A percentile compares a stretch with the other conserved stretches of the same genome.
Conservation (phyloP, 306 rosid genomes). For the Betula pendula region DNA sequence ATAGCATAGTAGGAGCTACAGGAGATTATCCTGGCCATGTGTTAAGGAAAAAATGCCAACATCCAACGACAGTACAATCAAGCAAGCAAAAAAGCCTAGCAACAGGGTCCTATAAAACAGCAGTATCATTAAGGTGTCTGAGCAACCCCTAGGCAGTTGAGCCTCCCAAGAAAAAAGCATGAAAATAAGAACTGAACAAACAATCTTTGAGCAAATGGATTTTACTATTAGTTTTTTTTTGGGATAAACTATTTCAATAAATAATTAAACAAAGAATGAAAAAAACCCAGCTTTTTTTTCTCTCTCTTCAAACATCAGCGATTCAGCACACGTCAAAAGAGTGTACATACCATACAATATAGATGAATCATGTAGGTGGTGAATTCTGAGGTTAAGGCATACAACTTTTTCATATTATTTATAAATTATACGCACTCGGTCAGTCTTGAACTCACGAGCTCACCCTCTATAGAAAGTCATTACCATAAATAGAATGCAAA, state of each 20-base stretch:
- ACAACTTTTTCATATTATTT: neutral
- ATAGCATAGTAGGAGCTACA: neutral
- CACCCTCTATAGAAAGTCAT: neutral
- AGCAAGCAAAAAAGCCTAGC: neutral
- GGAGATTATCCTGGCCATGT: neutral
- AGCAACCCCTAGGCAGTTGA: neutral
- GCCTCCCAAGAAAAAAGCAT: neutral
- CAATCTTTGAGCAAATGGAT: neutral
- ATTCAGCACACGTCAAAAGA: neutral
- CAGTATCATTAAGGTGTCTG: neutral
- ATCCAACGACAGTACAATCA: neutral
- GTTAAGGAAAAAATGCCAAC: neutral
- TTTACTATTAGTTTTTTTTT: neutral
- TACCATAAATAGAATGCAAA: slow-evolving; percentile 7
- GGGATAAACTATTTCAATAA: neutral
- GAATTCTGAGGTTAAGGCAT: neutral
- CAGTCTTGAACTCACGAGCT: neutral
- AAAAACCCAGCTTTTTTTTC: neutral
- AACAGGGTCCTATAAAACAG: neutral
- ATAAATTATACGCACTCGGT: neutral
- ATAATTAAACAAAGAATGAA: neutral
- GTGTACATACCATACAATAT: neutral
- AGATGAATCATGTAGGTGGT: neutral
- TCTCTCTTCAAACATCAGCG: neutral
- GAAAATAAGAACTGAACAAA: no score